phyloP scores from a whole-genome alignment of 371 early-diverging fungal species.

The Mortierella sp. region DNA sequence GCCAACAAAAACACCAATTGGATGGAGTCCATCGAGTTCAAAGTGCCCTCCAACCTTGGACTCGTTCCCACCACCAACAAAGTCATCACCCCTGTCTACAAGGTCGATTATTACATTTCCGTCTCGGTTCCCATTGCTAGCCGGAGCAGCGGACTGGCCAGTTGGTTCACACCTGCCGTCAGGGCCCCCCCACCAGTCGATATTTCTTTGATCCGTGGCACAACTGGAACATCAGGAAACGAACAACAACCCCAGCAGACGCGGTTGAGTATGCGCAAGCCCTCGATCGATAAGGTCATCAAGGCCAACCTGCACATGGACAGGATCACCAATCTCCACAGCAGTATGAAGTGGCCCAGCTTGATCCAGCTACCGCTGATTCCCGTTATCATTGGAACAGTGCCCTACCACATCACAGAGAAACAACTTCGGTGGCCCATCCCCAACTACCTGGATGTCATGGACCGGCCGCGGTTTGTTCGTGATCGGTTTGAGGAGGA shows the following conservation, averaged over 20 bases:
- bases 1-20: conserved; percentile 47
- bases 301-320: conserved; percentile 40
- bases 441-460: conserved; percentile 52
- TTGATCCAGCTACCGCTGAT: conserved; percentile 48
- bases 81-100: conserved; percentile 51
- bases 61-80: conserved; percentile 56
- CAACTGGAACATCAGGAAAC: conserved; percentile 8
- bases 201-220: conserved; percentile 37
- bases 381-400: conserved; percentile 52
- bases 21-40: conserved; percentile 39
- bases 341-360: conserved; percentile 50
- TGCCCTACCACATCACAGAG: conserved; percentile 38
- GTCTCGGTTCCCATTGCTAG: conserved; percentile 42
- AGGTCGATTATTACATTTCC: conserved; percentile 51
- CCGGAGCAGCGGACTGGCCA: conserved; percentile 38
- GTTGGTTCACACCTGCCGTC: conserved; percentile 49
- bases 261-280: conserved; percentile 23
- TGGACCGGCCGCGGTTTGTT: conserved; percentile 48
- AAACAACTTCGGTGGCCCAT: conserved; percentile 54
- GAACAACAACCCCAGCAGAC: background rate
- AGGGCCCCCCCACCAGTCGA: conserved; percentile 48
- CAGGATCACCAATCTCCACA: conserved; percentile 39
- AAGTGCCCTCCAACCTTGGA: conserved; percentile 36
- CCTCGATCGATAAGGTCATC: conserved; percentile 37
- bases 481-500: conserved; percentile 57